Base-by-base conservation (phyloP, 805 yeast genomes). In the Tanozyma kutaoensis region DNA sequence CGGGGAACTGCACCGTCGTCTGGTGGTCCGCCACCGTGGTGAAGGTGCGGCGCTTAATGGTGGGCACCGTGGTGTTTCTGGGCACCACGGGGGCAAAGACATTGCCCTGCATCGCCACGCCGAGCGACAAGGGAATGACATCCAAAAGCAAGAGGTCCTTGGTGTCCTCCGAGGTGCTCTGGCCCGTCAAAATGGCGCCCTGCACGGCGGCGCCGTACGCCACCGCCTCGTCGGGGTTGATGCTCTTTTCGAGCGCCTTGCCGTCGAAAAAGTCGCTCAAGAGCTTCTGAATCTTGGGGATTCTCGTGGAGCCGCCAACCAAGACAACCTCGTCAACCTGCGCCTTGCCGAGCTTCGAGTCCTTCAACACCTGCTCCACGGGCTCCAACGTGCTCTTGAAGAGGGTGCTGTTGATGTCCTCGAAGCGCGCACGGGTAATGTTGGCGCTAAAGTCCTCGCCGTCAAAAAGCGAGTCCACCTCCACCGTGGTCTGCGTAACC, bases 141-240 rank as follows among this genome's bases (percentile, higher is more conserved):
- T 59, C 66, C 49, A 59, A 58, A 48, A 59, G 58, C 52, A 59
- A 59, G 48, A 59, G 58, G 52, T 59, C 66, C 50, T 59, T 58
- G 53, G 66, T 59, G 47, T 59, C 65, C 42, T 58, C 65, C 27
- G 61, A 55, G 32, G 66, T 59, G 37, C 62, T 55, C 50, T 59
- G 65, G 43, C 66, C 66, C 39, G 66, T 58, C 46, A 59, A 58
- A 54, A 59, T 58, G 42, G 66, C 97, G 32, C 95, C 97, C 68
- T 88, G 98, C 38, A 88, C 96, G 38, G 98, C 96, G 35, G 97
- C 97, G 72, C 98, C 98, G 48, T 76, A 88, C 24, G 97, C 98
- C 50, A 88, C 97, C 55, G 98, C 98, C 69, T 88, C 98, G 65
- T 88, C 98, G 38, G 98, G 97, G 69, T 88, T 88, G 50, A 88